These are phyloP conservation scores for Phytophthora rubi DNA, from an alignment of 352 stramenopile species.

Conservation along the genomic window DNA sequence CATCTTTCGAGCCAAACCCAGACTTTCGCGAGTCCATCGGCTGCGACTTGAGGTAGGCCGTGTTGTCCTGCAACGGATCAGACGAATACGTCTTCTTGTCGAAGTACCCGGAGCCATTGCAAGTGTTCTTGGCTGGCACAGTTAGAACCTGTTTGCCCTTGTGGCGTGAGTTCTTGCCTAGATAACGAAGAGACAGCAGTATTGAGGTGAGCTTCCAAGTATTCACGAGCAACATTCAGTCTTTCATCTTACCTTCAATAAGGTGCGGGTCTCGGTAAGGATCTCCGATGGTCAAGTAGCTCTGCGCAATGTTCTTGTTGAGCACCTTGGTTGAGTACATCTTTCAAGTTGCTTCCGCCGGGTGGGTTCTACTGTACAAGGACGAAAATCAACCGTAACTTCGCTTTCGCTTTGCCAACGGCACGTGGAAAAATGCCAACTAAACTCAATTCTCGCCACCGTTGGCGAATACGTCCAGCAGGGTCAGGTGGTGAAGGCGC, in stretches of 20 bases:
- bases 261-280: conserved; percentile 76
- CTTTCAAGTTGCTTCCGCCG: conserved; percentile 11
- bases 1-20: conserved; percentile 92
- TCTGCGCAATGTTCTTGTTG: conserved; percentile 84
- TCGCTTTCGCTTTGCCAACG: conserved; percentile 6
- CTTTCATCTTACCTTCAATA: conserved; percentile 49
- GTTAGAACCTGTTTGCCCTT: conserved; percentile 84
- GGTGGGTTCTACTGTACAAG: conserved; percentile 7
- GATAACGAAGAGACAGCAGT: not conserved
- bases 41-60: conserved; percentile 89
- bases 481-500: conserved; percentile 20
- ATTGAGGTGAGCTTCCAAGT: not conserved
- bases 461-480: not conserved
- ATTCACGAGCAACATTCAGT: not conserved
- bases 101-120: conserved; percentile 87
- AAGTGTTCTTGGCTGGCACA: conserved; percentile 74
- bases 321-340: conserved; percentile 86
- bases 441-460: not conserved
- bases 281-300: conserved; percentile 83
- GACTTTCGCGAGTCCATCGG: conserved; percentile 88
- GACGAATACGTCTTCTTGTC: conserved; percentile 86
- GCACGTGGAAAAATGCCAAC: conserved; percentile 11
- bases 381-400: conserved; percentile 13
- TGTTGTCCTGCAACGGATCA: conserved; percentile 88
- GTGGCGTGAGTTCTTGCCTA: conserved; percentile 71